Conservation (phyloP, 805 yeast genomes). For the Yarrowia sp. region DNA sequence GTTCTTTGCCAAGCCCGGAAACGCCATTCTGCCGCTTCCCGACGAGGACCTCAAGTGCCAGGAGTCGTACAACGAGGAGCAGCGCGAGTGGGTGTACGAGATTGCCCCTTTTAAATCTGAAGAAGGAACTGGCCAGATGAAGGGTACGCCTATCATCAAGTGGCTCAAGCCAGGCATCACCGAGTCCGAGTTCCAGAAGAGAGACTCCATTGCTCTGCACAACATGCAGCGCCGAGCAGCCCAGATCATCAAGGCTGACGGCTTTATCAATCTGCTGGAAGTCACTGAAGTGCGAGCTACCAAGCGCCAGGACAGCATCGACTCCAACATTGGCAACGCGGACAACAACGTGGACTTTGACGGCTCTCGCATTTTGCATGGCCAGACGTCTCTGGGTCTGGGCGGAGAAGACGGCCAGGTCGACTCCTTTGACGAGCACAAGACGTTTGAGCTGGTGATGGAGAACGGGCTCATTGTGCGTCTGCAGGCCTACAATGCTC, state of each 20-base stretch:
- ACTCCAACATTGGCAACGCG: constrained; percentile 73
- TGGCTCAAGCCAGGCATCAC: constrained; percentile 35
- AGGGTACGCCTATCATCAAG: constrained; percentile 52
- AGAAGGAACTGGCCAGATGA: constrained; percentile 47
- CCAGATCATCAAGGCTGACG: constrained; percentile 56
- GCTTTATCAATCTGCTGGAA: constrained; percentile 58
- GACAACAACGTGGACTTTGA: constrained; percentile 51
- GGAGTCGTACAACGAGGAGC: constrained; percentile 36
- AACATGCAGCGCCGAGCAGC: constrained; percentile 64
- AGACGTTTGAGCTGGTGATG: constrained; percentile 21
- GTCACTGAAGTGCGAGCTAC: constrained; percentile 45
- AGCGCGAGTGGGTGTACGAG: constrained; percentile 41
- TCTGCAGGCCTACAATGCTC: constrained; percentile 9
- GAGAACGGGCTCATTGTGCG: constrained; percentile 17
- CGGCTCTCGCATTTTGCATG: constrained; percentile 26
- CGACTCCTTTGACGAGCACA: constrained; percentile 33
- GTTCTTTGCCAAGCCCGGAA: constrained; percentile 52
- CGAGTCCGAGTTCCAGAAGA: constrained; percentile 42
- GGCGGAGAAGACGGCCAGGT: constrained; percentile 74
- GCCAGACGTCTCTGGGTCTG: constrained; percentile 41
- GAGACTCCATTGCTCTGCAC: constrained; percentile 59
- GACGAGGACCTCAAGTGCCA: constrained; percentile 41
- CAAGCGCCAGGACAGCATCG: constrained; percentile 31
- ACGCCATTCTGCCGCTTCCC: constrained; percentile 58
- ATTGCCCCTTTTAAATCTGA: constrained; percentile 57